A percentile compares a stretch with the other conserved stretches of the same genome.
phyloP scores from a whole-genome alignment of 331 rosid species.

The Erythrophleum ivorense region DNA sequence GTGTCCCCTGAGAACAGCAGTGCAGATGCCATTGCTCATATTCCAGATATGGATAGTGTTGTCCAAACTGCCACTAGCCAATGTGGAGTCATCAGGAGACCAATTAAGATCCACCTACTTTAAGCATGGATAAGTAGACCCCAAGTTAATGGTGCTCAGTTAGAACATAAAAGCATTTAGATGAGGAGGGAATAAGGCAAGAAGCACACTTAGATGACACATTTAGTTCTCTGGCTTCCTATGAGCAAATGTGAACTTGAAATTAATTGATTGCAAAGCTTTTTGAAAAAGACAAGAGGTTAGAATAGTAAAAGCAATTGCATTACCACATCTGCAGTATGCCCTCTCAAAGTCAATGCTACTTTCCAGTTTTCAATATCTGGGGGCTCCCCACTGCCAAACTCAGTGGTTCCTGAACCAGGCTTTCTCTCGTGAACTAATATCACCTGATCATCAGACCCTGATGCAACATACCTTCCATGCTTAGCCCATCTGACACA shows the following conservation, averaged over 20 bases:
- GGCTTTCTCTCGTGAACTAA: conserved; percentile 95
- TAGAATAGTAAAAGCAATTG: conserved; percentile 47
- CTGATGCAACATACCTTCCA: conserved; percentile 89
- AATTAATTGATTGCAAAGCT: conserved; percentile 6
- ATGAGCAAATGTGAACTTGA: conserved; percentile 25
- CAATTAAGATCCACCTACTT: conserved; percentile 99
- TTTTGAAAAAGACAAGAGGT: conserved; percentile 13
- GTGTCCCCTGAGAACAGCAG: conserved; percentile 99
- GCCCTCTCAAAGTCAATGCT: conserved; percentile 93
- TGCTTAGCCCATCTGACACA: conserved; percentile 99
- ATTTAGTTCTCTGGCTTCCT: conserved; percentile 14
- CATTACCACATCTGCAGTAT: conserved; percentile 99
- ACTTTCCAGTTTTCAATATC: conserved; percentile 99
- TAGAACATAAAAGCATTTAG: conserved; percentile 29
- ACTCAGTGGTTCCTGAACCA: conserved; percentile 98
- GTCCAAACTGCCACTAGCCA: conserved; percentile 99
- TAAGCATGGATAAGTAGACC: conserved; percentile 70
- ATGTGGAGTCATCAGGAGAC: conserved; percentile 95
- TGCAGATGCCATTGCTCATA: conserved; percentile 93
- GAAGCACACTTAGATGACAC: neutral
- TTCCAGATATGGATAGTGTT: conserved; percentile 95
- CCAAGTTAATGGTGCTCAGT: conserved; percentile 58
- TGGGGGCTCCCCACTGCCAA: conserved; percentile 98
- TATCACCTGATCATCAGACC: conserved; percentile 97
- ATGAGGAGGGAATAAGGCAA: conserved; percentile 18